Percentiles rank a stretch among this genome's conserved stretches.
These are phyloP conservation scores for Pulicaria dysenterica DNA, from an alignment of 129 eudicot species.

Conservation along the genomic window DNA sequence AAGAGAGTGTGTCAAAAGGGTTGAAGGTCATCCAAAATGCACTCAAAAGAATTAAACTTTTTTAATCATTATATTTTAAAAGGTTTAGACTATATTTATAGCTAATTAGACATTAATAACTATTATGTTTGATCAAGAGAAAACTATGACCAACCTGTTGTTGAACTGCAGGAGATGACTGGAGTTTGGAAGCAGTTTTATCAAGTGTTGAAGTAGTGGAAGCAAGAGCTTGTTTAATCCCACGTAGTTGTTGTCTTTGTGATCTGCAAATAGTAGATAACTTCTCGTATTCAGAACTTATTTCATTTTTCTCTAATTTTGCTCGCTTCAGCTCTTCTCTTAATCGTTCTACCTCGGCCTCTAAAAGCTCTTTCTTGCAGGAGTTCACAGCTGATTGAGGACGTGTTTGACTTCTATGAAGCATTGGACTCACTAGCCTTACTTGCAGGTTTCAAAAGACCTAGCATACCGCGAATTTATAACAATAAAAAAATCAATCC, in stretches of 20 bases:
- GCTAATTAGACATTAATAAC: no score
- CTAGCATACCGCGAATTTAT: no score
- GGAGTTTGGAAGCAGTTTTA: constrained; percentile 32
- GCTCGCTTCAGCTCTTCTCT: constrained; percentile 60
- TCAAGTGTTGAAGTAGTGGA: constrained; percentile 47
- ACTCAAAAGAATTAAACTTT: no score
- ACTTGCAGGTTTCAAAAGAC: no score
- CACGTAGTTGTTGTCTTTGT: constrained; percentile 82
- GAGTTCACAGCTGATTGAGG: constrained; percentile 1
- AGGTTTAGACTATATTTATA: no score
- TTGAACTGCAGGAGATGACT: constrained; percentile 44
- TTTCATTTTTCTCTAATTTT: constrained; percentile 66
- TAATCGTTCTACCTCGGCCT: constrained; percentile 64
- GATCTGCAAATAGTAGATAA: constrained; percentile 76
- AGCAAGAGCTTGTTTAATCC: constrained; percentile 78
- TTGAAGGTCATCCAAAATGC: no score
- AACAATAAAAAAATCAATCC: no score
- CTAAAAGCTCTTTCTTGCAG: constrained; percentile 44
- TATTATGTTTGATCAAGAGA: not conserved
- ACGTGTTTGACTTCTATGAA: constrained; percentile 9
- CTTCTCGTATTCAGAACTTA: constrained; percentile 72
- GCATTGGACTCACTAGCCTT: constrained; percentile 6
- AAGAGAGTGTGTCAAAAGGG: no score
- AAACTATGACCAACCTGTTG: constrained; percentile 45
- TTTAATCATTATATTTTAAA: no score